phyloP scores from a whole-genome alignment of 2,329 filamentous ascomycete species.

The Hawksworthiomyces lignivorus region DNA sequence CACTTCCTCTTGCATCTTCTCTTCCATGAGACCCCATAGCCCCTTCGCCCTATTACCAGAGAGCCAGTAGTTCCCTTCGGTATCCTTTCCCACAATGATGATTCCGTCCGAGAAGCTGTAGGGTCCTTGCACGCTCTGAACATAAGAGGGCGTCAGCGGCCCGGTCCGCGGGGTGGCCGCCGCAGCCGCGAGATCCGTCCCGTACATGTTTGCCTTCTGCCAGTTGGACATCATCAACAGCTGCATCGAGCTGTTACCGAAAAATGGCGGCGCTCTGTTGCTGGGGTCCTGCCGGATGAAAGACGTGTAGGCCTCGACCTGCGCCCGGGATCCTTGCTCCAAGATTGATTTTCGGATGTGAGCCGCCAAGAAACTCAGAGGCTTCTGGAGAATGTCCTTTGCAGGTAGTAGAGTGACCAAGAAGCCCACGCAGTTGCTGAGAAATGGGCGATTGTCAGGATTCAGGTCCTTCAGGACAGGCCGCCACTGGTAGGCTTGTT shows the following conservation, averaged over 20 bases:
- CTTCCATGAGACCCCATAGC: slow-evolving; percentile 17
- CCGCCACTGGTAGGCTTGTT: too few relatives aligned
- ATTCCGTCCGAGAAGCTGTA: slow-evolving; percentile 20
- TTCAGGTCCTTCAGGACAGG: too few relatives aligned
- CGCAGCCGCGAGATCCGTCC: slow-evolving; percentile 22
- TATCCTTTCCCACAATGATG: slow-evolving; percentile 22
- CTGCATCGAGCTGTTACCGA: slow-evolving; percentile 25
- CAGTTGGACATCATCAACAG: slow-evolving; percentile 18
- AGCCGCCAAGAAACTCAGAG: slow-evolving; percentile 22
- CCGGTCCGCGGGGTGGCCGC: not conserved
- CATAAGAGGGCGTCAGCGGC: slow-evolving; percentile 16
- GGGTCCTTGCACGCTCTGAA: slow-evolving; percentile 14
- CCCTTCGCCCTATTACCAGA: slow-evolving; percentile 15
- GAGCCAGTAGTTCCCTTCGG: slow-evolving; percentile 22
- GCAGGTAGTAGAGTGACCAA: too few relatives aligned
- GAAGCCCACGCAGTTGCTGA: too few relatives aligned
- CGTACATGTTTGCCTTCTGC: slow-evolving; percentile 8
- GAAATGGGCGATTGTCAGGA: too few relatives aligned
- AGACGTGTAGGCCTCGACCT: slow-evolving; percentile 27
- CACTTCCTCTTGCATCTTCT: too few relatives aligned
- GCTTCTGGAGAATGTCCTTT: slow-evolving; percentile 18
- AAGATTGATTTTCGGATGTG: slow-evolving; percentile 22
- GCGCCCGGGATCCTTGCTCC: slow-evolving; percentile 24
- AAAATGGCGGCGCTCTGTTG: slow-evolving; percentile 20
- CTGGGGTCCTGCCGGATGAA: slow-evolving; percentile 17